Evolutionary conservation across 176 grass and related monocot genomes (phyloP).

Genomic region (Hyparrhenia diplandra): DNA sequence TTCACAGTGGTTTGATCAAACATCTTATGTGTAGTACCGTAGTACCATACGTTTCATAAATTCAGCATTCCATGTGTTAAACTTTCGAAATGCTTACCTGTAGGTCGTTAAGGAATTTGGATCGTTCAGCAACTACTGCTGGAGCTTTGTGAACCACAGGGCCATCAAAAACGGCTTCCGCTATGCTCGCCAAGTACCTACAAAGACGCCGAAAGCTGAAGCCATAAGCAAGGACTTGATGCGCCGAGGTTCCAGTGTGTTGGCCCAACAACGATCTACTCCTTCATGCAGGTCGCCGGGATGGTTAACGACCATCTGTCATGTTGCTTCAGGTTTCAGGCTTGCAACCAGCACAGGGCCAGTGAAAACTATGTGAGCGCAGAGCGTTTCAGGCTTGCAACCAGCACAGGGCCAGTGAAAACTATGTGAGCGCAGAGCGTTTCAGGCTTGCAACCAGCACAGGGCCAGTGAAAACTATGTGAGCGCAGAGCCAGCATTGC

Average conservation of each 20-base stretch:
- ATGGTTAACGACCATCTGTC: slow-evolving; percentile 57
- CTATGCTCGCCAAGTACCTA: slow-evolving; percentile 46
- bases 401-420: too few species aligned
- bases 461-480: neutral
- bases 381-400: too few species aligned
- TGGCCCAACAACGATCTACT: slow-evolving; percentile 61
- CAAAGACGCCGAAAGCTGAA: slow-evolving; percentile 62
- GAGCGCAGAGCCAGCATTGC: neutral
- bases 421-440: too few species aligned
- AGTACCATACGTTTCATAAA: neutral
- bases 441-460: too few species aligned
- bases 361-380: too few species aligned
- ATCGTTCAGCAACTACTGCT: slow-evolving; percentile 60
- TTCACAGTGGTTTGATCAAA: neutral
- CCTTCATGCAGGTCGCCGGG: slow-evolving; percentile 57
- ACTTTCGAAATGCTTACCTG: neutral
- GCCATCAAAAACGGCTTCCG: slow-evolving; percentile 42
- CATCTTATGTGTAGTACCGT: neutral
- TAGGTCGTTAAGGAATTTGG: slow-evolving; percentile 51
- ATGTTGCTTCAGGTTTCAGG: slow-evolving; percentile 53
- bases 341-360: too few species aligned
- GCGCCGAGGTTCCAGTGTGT: slow-evolving; percentile 58
- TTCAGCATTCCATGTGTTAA: neutral
- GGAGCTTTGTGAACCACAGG: slow-evolving; percentile 60
- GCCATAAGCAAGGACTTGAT: slow-evolving; percentile 64